These are phyloP conservation scores for Mycena rebaudengoi DNA, from an alignment of 768 basidiomycete genomes.

Conservation along the genomic window DNA sequence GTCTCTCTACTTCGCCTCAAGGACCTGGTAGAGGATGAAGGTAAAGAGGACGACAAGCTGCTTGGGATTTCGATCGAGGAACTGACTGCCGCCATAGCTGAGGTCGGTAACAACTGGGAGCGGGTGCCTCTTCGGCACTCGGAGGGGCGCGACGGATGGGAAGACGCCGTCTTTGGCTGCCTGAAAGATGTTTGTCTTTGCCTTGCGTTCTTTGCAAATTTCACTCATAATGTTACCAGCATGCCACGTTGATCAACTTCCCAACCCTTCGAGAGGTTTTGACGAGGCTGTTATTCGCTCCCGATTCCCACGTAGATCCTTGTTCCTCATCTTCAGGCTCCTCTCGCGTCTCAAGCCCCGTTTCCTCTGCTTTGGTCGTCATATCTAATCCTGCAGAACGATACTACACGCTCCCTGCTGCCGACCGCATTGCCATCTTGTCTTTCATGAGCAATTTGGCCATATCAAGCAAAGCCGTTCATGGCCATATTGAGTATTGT, in stretches of 20 bases:
- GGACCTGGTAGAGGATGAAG: conserved; percentile 50
- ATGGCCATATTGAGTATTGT: conserved; percentile 89
- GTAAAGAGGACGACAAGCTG: conserved; percentile 50
- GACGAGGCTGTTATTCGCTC: conserved; percentile 76
- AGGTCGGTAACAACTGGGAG: conserved; percentile 89
- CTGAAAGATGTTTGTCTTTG: conserved; percentile 81
- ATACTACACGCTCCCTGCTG: conserved; percentile 76
- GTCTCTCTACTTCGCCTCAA: conserved; percentile 65
- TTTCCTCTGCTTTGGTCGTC: conserved; percentile 47
- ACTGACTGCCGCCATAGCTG: conserved; percentile 74
- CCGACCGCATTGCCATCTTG: conserved; percentile 86
- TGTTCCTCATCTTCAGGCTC: conserved; percentile 54
- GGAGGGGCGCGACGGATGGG: conserved; percentile 89
- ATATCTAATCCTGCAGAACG: conserved; percentile 68
- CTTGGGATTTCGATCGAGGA: conserved; percentile 70
- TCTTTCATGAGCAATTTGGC: conserved; percentile 91
- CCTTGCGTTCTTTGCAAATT: not conserved
- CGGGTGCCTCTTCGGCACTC: conserved; percentile 73
- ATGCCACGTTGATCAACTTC: conserved; percentile 77
- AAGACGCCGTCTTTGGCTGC: conserved; percentile 88
- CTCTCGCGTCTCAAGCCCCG: conserved; percentile 59
- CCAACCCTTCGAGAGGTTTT: conserved; percentile 77
- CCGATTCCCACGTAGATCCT: conserved; percentile 57
- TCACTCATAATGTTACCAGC: conserved; percentile 49
- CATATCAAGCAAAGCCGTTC: conserved; percentile 89